Evolutionary conservation across 2,329 filamentous ascomycete genomes (phyloP).

Genomic region (Phaeosphaeria sp.): DNA sequence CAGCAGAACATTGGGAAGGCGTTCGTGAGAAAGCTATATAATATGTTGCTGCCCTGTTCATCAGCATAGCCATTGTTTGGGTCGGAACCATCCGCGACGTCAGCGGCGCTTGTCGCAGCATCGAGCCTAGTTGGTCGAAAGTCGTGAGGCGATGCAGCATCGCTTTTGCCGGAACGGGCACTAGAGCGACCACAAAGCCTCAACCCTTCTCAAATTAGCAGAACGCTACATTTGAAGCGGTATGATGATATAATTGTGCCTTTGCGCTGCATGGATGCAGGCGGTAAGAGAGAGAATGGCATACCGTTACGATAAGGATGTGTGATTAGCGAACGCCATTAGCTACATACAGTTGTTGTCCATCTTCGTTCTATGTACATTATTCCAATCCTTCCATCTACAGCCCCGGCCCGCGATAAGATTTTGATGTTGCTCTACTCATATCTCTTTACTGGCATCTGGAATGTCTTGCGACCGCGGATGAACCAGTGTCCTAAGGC

Average conservation of each 20-base stretch:
- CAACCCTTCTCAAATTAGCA: neutral
- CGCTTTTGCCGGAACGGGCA: neutral
- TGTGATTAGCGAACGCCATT: neutral
- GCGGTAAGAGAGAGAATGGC: neutral
- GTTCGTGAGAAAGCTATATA: neutral
- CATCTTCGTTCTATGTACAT: neutral
- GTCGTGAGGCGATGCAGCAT: neutral
- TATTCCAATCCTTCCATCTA: neutral
- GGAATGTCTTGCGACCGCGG: constrained; percentile 25
- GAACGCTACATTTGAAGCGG: neutral
- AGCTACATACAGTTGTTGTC: neutral
- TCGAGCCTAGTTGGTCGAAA: neutral
- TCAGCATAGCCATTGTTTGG: neutral
- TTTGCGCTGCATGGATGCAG: neutral
- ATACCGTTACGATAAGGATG: neutral
- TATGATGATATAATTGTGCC: neutral
- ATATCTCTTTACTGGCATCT: constrained; percentile 29
- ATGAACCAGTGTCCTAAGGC: constrained; percentile 32
- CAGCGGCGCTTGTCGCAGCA: neutral
- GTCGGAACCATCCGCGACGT: neutral
- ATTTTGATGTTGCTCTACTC: constrained; percentile 16
- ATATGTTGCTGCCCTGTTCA: neutral
- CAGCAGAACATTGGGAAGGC: neutral
- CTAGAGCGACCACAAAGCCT: neutral
- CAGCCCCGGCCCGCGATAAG: neutral